Evolutionary conservation across 306 rosid species (phyloP), one percentile per base, ranked within the genome.

Genomic region (Astragalus glycyphyllos): DNA sequence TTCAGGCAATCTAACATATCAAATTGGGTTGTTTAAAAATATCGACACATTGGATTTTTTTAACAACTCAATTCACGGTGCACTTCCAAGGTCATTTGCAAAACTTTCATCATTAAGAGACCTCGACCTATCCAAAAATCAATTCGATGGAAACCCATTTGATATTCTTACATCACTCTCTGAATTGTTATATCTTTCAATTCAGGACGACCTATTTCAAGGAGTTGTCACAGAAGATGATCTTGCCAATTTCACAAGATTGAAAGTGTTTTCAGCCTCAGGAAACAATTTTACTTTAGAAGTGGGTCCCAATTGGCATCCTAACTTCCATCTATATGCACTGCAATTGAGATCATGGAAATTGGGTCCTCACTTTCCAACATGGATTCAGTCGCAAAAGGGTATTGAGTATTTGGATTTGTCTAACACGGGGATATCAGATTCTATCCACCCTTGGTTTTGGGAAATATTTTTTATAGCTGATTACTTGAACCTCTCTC

Each of bases 361-460:
- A n/a, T n/a, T n/a, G n/a, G n/a, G n/a, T n/a, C n/a, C n/a, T n/a
- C n/a, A n/a, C n/a, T n/a, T n/a, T n/a, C n/a, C n/a, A n/a, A n/a
- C n/a, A n/a, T n/a, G n/a, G n/a, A n/a, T n/a, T n/a, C n/a, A n/a
- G n/a, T n/a, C n/a, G n/a, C n/a, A n/a, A n/a, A n/a, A n/a, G n/a
- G n/a, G n/a, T n/a, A n/a, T n/a, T n/a, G n/a, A n/a, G n/a, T 6
- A 4, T 35, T 16, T 80, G 42, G 6, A 32, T 0, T 32, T 80
- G 51, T 49, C 74, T 5, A 57, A 80, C 65, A 47, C 45, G 0
- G 13, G 60, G 11, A 48, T 74, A 34, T 57, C 37, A 1, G 46
- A 57, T 54, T 8, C 59, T 26, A 51, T 81, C 37, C 84, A 80
- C 4, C 29, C 9, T 32, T 60, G 48, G 29, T 47, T 68, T 51